Conservation (phyloP, 1,284 basidiomycete species). For the Leucoagaricus sp. region DNA sequence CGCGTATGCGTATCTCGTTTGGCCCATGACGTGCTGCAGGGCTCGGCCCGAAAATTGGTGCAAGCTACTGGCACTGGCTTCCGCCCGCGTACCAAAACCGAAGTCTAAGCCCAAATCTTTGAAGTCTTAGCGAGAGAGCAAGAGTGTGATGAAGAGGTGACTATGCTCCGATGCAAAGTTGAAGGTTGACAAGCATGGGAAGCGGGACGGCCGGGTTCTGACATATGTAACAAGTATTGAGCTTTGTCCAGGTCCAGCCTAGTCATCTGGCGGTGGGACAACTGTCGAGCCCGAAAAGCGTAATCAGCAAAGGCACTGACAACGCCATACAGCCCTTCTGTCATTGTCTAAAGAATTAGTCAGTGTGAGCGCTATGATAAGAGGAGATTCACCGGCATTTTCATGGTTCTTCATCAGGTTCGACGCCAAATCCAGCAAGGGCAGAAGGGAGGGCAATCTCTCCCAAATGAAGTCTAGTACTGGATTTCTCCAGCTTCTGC, state of each 20-base stretch:
- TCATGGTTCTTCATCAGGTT: slow-evolving; percentile 36
- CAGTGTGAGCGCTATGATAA: too few relatives aligned
- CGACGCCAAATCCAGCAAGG: slow-evolving; percentile 37
- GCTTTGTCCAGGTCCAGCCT: not conserved
- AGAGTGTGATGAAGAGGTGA: not conserved
- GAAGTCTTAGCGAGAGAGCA: not conserved
- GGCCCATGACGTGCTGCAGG: not conserved
- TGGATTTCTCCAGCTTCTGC: slow-evolving; percentile 56
- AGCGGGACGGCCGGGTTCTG: not conserved
- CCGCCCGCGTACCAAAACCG: not conserved
- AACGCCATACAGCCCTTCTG: too few relatives aligned
- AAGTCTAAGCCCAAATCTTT: not conserved
- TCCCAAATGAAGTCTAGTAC: slow-evolving; percentile 57
- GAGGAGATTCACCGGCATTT: too few relatives aligned
- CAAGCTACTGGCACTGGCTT: too few relatives aligned
- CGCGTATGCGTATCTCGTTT: not conserved
- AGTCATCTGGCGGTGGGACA: not conserved
- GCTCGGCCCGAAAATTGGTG: not conserved
- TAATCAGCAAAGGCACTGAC: slow-evolving; percentile 15
- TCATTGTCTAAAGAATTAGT: not conserved
- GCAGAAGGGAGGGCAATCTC: slow-evolving; percentile 44
- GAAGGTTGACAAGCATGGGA: not conserved
- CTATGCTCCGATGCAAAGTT: not conserved
- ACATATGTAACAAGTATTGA: not conserved
- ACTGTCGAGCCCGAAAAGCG: not conserved